Evolutionary conservation across 345 rosid species (phyloP).

Genomic region (Sisymbrium irio): DNA sequence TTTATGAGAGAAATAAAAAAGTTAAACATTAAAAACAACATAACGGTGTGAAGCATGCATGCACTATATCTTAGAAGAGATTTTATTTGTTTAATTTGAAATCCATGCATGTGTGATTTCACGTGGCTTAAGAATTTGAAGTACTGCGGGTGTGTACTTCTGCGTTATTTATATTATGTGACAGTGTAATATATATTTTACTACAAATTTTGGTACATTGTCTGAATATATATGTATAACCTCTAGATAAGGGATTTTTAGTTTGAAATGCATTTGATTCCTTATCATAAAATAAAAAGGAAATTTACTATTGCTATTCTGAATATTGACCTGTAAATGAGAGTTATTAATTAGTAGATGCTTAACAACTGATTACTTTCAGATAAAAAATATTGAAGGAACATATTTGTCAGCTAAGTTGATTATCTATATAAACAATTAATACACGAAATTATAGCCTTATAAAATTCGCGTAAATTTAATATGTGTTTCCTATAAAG

Average conservation of each 20-base stretch:
- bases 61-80: constrained; percentile 22
- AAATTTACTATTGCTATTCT: background rate
- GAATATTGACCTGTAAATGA: background rate
- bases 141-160: constrained; percentile 6
- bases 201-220: background rate
- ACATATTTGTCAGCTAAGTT: background rate
- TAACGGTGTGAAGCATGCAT: constrained; percentile 25
- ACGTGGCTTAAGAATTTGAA: constrained; percentile 3
- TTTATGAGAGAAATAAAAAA: background rate
- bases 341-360: background rate
- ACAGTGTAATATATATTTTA: background rate
- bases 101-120: constrained; percentile 16
- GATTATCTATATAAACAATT: background rate
- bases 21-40: background rate
- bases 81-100: constrained; percentile 1
- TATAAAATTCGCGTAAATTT: background rate
- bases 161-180: background rate
- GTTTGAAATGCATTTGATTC: background rate
- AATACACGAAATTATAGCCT: background rate
- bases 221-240: background rate
- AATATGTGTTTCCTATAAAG: background rate
- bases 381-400: background rate
- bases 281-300: background rate
- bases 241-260: background rate
- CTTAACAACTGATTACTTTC: background rate